Evolutionary conservation across 129 eudicot species (phyloP), one percentile per base, ranked within the genome.

Genomic region (Pulicaria dysenterica): DNA sequence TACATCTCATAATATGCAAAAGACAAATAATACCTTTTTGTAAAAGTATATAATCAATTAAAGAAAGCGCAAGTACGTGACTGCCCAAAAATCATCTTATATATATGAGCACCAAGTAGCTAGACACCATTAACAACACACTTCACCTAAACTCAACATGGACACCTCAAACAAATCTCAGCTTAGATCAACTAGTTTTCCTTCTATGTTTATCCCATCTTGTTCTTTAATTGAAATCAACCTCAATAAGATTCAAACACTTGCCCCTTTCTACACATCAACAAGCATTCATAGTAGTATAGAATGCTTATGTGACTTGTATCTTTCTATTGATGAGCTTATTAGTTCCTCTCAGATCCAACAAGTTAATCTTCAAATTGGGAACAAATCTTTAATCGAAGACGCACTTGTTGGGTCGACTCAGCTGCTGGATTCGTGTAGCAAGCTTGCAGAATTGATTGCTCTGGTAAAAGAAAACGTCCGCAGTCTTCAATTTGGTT

Each of bases 401-500:
- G 74, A 67, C 6, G 69, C 67, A 1, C 74, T 76, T 37, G 49
- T 51, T 45, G 34, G 43, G 12, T 76, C 80, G 0, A 76, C 50
- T 17, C 5, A 49, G 24, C 38, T 76, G 59, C 24, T 76, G 67
- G 80, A 76, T 70, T 67, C 49, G 1, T 47, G 48, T 13, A 67
- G 60, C 67, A 46, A 67, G n/a, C 74, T 76, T 12, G 13, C 67
- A 17, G 82, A 78, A 62, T 60, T 86, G 49, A 70, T 83, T 15
- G 15, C 36, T 19, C 39, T 15, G 50, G 67, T 82, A 70, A 88
- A 74, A 75, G 82, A 82, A 77, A 64, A 77, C 10, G 81, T 80
- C 0, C 77, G 76, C 43, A 72, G 64, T 15, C 84, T 89, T 53
- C 92, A 86, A 73, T 86, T 91, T 8, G 84, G 83, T 0, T 58